Evolutionary conservation across 2,329 filamentous ascomycete genomes (phyloP).

Genomic region (Fusarium sp.): DNA sequence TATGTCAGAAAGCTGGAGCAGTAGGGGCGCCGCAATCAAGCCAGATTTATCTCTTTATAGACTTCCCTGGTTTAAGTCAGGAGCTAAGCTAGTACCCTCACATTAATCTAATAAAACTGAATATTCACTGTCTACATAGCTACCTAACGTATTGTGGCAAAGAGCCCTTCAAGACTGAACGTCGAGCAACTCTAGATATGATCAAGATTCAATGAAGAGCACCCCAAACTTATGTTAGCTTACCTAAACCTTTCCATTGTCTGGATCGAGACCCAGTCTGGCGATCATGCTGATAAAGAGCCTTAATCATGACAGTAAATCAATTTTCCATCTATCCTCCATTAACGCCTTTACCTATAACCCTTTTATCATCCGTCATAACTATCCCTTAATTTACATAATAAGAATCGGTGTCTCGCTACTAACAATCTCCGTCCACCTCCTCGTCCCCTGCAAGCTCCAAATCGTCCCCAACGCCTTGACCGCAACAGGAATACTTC

Average conservation of each 20-base stretch:
- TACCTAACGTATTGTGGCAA: not conserved
- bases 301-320: not conserved
- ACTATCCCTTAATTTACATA: conserved; percentile 30
- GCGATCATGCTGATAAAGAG: accelerated
- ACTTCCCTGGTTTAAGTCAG: not conserved
- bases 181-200: not conserved
- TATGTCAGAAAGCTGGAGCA: conserved; percentile 29
- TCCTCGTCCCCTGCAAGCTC: conserved; percentile 35
- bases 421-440: conserved; percentile 45
- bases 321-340: not conserved
- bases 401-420: conserved; percentile 43
- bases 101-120: not conserved
- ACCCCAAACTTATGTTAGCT: not conserved
- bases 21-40: not conserved
- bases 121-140: not conserved
- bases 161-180: no score
- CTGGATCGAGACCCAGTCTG: accelerated
- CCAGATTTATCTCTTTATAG: accelerated
- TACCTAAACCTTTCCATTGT: not conserved
- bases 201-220: not conserved
- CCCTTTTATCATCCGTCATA: not conserved
- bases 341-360: not conserved
- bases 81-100: accelerated
- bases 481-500: conserved; percentile 50
- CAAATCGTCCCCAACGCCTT: conserved; percentile 48